phyloP scores from a whole-genome alignment of 257 asterid species.

The Jacaranda mimosifolia region DNA sequence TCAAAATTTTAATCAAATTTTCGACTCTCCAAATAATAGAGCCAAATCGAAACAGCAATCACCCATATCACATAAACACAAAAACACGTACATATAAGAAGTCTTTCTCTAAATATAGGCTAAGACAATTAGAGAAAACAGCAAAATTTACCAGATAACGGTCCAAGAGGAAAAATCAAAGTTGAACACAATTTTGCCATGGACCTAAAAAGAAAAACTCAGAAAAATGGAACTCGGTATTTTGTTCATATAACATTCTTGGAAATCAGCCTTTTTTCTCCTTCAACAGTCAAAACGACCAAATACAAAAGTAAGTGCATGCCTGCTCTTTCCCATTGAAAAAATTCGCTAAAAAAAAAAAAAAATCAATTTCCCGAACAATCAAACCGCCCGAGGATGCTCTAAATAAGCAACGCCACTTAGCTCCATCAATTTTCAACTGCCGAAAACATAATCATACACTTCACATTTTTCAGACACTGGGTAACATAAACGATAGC shows the following conservation, averaged over 20 bases:
- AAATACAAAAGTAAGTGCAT: background rate
- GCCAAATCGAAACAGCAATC: background rate
- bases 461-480: background rate
- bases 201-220: background rate
- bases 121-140: background rate
- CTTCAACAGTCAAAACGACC: background rate
- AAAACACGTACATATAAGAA: background rate
- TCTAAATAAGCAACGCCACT: conserved; percentile 25
- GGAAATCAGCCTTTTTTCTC: background rate
- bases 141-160: conserved; percentile 21
- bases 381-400: background rate
- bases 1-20: too few species aligned
- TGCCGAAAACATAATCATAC: background rate
- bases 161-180: background rate
- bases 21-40: too few species aligned
- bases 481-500: too few species aligned
- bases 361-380: background rate
- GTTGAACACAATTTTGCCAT: background rate
- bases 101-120: too few species aligned
- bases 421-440: background rate
- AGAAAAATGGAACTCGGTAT: background rate
- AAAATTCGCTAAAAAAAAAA: background rate
- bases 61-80: background rate
- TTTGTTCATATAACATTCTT: background rate
- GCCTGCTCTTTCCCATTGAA: background rate